phyloP scores from a whole-genome alignment of 2,329 filamentous ascomycete genomes.

The Penicillium sp. region DNA sequence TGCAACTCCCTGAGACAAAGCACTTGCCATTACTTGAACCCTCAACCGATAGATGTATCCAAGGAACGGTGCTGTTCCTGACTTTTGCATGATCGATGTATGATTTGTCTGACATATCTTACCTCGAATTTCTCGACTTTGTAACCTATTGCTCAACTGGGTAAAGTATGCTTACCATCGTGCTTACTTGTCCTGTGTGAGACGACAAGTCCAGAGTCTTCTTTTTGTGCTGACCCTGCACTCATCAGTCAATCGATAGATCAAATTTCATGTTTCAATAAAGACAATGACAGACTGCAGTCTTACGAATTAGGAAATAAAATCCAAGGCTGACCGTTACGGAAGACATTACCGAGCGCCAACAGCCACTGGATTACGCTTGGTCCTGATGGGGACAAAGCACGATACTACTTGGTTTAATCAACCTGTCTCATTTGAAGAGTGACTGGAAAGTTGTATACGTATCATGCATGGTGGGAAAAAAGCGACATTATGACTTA shows the following conservation, averaged over 20 bases:
- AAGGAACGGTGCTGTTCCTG: neutral
- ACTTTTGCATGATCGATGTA: neutral
- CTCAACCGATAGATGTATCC: neutral
- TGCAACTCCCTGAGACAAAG: neutral
- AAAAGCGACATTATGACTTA: neutral
- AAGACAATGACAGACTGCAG: neutral
- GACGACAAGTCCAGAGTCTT: neutral
- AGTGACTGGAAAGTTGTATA: neutral
- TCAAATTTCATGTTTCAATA: neutral
- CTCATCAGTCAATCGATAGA: neutral
- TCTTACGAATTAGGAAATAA: neutral
- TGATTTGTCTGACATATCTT: neutral
- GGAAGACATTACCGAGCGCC: neutral
- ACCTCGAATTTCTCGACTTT: neutral
- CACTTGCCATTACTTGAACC: neutral
- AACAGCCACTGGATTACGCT: neutral
- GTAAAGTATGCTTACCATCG: neutral
- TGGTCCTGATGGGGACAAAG: neutral
- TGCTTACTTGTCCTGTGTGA: neutral
- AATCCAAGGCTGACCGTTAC: neutral
- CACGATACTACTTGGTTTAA: neutral
- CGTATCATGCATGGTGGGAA: neutral
- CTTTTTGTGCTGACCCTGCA: neutral
- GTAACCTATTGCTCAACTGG: neutral
- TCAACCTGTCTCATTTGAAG: too few relatives aligned